Base-by-base conservation (phyloP, 306 rosid species). In the Lablab purpureus region DNA sequence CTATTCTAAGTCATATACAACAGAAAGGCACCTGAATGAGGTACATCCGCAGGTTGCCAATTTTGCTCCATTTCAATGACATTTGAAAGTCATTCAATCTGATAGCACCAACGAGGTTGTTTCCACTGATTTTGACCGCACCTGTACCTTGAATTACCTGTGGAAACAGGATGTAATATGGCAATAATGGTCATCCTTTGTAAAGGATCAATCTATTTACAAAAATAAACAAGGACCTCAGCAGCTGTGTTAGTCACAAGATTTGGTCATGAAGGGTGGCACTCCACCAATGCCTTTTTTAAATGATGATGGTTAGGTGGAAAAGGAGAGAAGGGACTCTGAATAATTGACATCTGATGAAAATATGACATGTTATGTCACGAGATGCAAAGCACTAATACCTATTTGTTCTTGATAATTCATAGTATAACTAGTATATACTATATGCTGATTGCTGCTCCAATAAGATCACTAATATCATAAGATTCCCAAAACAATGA, bases 11-110 rank as follows among this genome's bases (percentile, higher is more conserved):
- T 40, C 49, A 27, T 36, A 51, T 17, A n/a, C 14, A 74, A 73
- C 23, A 52, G 9, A 52, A 51, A 76, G 55, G 22, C 65, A 94
- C 99, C 97, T 92, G 97, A 84, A 91, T 87, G 64, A 95, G 87
- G 88, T 85, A 85, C 88, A 91, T 82, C 76, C 84, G 87, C 76
- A 92, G 92, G 76, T 86, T 90, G 34, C 99, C 97, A 67, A 95
- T 64, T 40, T 88, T 85, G 86, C 96, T 95, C 98, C 98, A 95
- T 84, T 90, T 89, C 89, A 91, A 80, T 40, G 89, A 84, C 97
- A 95, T 95, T 56, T 86, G 46, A 41, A 95, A 87, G 87, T 87
- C 90, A 3, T 90, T 69, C 78, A 91, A 69, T 81, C 68, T 84
- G 64, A 92, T 30, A 73, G 83, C 75, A 46, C 97, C 98, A 11